These are phyloP conservation scores for Thecaphora thlaspeos DNA, from an alignment of 1,284 basidiomycete genomes.

Conservation along the genomic window DNA sequence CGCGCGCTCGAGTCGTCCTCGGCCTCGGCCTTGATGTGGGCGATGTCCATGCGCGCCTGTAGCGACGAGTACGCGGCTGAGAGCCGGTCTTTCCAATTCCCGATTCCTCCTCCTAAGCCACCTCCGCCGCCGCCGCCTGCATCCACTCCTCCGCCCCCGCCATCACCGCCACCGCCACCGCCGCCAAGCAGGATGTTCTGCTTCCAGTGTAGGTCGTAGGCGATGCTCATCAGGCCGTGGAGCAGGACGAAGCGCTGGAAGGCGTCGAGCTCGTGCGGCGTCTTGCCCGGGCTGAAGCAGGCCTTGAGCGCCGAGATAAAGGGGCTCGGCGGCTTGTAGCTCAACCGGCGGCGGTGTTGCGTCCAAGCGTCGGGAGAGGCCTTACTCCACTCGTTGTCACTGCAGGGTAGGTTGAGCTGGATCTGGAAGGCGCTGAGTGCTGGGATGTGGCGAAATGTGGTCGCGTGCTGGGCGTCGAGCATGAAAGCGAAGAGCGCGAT, in stretches of 20 bases:
- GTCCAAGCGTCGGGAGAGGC: conserved; percentile 31
- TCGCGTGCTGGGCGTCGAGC: conserved; percentile 41
- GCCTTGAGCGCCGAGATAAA: conserved; percentile 43
- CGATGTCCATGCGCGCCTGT: conserved; percentile 38
- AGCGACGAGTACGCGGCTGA: conserved; percentile 32
- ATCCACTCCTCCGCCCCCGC: too few relatives aligned
- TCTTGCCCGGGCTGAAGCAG: conserved; percentile 32
- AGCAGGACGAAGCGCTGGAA: conserved; percentile 39
- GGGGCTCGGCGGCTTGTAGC: conserved; percentile 29
- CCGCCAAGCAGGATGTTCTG: conserved; percentile 34
- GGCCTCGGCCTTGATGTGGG: conserved; percentile 36
- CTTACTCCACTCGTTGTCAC: conserved; percentile 41
- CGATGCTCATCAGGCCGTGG: conserved; percentile 46
- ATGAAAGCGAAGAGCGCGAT: conserved; percentile 42
- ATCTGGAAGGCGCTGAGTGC: conserved; percentile 41
- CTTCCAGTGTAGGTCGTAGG: conserved; percentile 46
- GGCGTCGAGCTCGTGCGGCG: conserved; percentile 35
- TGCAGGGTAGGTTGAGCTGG: conserved; percentile 36
- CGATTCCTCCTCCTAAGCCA: conserved; percentile 17
- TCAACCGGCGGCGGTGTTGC: conserved; percentile 19
- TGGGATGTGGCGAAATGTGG: conserved; percentile 43
- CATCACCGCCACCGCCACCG: too few relatives aligned
- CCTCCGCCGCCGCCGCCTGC: too few relatives aligned
- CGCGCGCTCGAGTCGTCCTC: conserved; percentile 29
- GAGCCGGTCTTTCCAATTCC: conserved; percentile 35